phyloP scores from a whole-genome alignment of 2,329 filamentous ascomycete genomes.

The Sclerotinia glacialis region DNA sequence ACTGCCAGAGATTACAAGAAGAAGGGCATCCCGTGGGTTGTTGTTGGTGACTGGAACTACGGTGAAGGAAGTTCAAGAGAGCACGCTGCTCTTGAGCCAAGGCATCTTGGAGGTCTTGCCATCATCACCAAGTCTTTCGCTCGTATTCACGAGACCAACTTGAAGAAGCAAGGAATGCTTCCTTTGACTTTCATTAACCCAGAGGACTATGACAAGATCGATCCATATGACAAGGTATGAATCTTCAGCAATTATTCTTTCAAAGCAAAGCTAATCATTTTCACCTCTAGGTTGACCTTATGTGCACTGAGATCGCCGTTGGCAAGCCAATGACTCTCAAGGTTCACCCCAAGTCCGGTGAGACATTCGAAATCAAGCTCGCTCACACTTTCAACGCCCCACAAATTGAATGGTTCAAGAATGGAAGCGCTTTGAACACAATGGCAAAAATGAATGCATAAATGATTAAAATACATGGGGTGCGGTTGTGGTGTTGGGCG shows the following conservation, averaged over 20 bases:
- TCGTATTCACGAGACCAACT: slow-evolving; percentile 99
- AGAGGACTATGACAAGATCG: slow-evolving; percentile 96
- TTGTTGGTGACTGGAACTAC: slow-evolving; percentile 99
- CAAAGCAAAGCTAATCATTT: not conserved
- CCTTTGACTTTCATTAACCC: slow-evolving; percentile 92
- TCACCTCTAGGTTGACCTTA: slow-evolving; percentile 62
- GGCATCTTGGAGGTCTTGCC: slow-evolving; percentile 93
- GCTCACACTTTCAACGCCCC: slow-evolving; percentile 97
- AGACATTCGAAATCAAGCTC: slow-evolving; percentile 77
- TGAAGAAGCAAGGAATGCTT: slow-evolving; percentile 99
- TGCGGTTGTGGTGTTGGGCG: slow-evolving; percentile 12
- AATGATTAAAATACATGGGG: slow-evolving; percentile 15
- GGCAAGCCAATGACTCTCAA: slow-evolving; percentile 89
- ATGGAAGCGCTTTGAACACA: slow-evolving; percentile 94
- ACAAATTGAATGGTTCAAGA: slow-evolving; percentile 99
- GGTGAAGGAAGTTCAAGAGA: slow-evolving; percentile 97
- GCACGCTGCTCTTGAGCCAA: slow-evolving; percentile 95
- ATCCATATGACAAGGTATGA: slow-evolving; percentile 73
- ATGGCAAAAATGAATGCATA: slow-evolving; percentile 71
- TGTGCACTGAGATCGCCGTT: slow-evolving; percentile 84
- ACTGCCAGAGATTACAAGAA: slow-evolving; percentile 98
- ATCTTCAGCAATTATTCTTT: not conserved
- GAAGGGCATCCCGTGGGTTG: slow-evolving; percentile 94
- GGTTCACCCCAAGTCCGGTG: slow-evolving; percentile 87
- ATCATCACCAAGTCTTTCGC: slow-evolving; percentile 96